Base-by-base conservation (phyloP, 306 rosid genomes). In the Mucuna pruriens region DNA sequence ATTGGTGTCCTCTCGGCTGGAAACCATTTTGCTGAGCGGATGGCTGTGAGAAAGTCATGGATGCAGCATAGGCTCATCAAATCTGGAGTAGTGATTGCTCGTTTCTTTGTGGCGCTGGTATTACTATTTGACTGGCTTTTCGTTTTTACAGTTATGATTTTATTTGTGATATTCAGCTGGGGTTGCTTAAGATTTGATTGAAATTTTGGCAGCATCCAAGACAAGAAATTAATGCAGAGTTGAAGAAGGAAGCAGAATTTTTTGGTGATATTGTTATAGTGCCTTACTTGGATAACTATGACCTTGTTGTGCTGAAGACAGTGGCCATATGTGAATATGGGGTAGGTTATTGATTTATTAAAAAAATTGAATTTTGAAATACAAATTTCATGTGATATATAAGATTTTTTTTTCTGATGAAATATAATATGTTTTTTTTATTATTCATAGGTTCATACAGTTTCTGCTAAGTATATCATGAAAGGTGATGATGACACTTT, bases 11-110 rank as follows among this genome's bases (percentile, higher is more conserved):
- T 94, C 62, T 94, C 98, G 23, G 96, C 98, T 29, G 98, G 98
- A 72, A 94, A 92, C 85, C 98, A 94, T 88, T 94, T 94, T 48
- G 87, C 94, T 0, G 98, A 94, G 89, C 85, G 98, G 62, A 94
- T 94, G 98, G 98, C 98, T 5, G 90, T 89, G 7, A 88, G 97
- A 85, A 94, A 88, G 88, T 94, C 98, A 29, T 94, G 98, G 98
- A 91, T 92, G 97, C 96, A 88, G 81, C 94, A 94, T 86, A 84
- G 42, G 73, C 92, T 92, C 55, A 44, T 94, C 76, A 87, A 79
- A 69, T 92, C 98, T 20, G 82, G 93, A 22, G 84, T 45, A 52
- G 97, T 87, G 67, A 91, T 86, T 26, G 85, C 92, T 61, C 98
- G 98, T 31, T 94, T 94, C 81, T 94, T 94, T 65, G 97, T 92